Conservation (phyloP, 768 basidiomycete species). For the Dacryopinax primogenitus region DNA sequence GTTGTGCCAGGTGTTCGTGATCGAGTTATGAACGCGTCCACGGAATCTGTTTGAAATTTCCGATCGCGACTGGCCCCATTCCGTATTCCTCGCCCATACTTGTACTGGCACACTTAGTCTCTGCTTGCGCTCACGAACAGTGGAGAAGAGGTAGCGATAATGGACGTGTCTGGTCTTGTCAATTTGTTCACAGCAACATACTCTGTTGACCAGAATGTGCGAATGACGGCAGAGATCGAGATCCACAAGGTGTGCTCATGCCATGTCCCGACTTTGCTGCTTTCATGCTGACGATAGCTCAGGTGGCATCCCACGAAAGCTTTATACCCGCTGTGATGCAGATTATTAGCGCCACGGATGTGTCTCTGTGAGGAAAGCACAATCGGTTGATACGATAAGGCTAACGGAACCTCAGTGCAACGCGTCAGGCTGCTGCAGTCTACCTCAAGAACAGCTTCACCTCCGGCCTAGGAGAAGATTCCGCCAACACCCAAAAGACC, state of each 20-base stretch:
- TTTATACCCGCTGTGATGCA: constrained; percentile 72
- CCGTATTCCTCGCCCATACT: not conserved
- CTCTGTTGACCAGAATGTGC: constrained; percentile 73
- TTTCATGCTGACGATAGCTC: not conserved
- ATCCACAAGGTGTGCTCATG: constrained; percentile 55
- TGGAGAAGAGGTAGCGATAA: constrained; percentile 11
- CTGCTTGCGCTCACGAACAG: not conserved
- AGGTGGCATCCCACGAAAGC: constrained; percentile 73
- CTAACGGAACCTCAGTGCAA: constrained; percentile 37
- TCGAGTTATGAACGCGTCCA: not conserved
- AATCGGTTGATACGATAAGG: not conserved
- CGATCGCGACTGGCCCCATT: not conserved
- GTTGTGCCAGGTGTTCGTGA: not conserved
- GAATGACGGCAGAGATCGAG: constrained; percentile 74
- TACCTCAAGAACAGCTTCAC: constrained; percentile 83
- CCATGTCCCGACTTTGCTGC: not conserved
- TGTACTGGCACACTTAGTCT: not conserved
- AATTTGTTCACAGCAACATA: constrained; percentile 69
- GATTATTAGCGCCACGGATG: constrained; percentile 65
- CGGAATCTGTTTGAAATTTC: constrained; percentile 9
- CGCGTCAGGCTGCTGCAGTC: constrained; percentile 72
- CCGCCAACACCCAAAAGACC: constrained; percentile 31
- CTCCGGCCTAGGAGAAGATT: constrained; percentile 39
- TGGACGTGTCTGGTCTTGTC: constrained; percentile 39
- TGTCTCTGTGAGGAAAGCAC: constrained; percentile 49